Percentiles rank a stretch among this genome's conserved stretches.
Conservation (phyloP, 331 rosid genomes). For the Quercus phellos region DNA sequence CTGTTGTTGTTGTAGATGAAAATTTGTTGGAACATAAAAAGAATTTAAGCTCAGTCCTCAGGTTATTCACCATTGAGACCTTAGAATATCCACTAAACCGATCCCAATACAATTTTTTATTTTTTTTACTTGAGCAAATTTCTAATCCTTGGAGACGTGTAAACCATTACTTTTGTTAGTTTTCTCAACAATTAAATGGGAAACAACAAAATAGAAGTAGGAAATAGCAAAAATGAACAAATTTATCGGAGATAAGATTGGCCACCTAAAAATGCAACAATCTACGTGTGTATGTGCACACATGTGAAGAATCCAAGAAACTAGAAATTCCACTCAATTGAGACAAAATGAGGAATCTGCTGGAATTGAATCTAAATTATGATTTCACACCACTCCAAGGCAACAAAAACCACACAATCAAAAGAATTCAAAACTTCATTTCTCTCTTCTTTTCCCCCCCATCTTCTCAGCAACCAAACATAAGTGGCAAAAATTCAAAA, state of each 20-base stretch:
- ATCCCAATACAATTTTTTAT: not conserved
- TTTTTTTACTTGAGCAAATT: not conserved
- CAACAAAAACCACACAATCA: conserved; percentile 10
- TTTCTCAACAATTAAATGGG: not conserved
- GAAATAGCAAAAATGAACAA: not conserved
- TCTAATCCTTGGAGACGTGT: not conserved
- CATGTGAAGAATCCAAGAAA: not conserved
- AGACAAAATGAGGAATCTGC: conserved; percentile 12
- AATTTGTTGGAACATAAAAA: not conserved
- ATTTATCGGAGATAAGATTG: not conserved
- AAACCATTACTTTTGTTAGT: not conserved
- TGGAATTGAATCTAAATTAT: conserved; percentile 18
- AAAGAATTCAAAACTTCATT: not conserved
- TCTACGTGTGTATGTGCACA: not conserved
- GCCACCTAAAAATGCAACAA: not conserved
- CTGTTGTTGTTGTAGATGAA: not conserved
- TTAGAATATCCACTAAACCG: not conserved
- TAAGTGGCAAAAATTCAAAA: no score
- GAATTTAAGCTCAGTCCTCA: not conserved
- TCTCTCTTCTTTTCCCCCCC: not conserved
- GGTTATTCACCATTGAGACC: not conserved
- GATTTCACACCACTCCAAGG: not conserved
- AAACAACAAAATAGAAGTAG: not conserved
- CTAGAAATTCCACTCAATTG: not conserved
- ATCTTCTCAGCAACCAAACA: no score